These are phyloP conservation scores for Angomonas deanei DNA, from an alignment of 208 protist species.

Conservation along the genomic window DNA sequence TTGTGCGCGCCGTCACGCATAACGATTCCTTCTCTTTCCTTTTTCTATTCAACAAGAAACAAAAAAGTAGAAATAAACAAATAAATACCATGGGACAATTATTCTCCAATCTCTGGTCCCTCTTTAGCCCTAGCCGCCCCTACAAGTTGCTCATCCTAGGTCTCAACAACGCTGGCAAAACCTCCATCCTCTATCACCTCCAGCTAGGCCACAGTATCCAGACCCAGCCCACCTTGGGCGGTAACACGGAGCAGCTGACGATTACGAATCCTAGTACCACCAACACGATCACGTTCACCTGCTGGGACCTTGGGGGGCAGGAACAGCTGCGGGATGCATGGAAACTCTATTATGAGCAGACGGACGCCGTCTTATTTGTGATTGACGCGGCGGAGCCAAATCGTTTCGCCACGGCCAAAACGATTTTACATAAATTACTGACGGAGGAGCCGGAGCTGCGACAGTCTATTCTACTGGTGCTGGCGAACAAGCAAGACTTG, in stretches of 20 bases:
- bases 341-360: constrained; percentile 96
- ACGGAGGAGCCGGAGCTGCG: constrained; percentile 76
- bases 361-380: constrained; percentile 92
- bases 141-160: constrained; percentile 93
- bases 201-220: constrained; percentile 95
- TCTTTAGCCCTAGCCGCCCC: constrained; percentile 41
- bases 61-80: not conserved
- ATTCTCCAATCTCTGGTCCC: constrained; percentile 53
- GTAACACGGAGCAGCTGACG: constrained; percentile 94
- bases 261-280: constrained; percentile 94
- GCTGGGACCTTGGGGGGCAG: constrained; percentile 97
- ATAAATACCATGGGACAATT: constrained; percentile 48
- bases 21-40: constrained; percentile 1
- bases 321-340: constrained; percentile 89
- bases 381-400: constrained; percentile 85
- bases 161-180: constrained; percentile 97
- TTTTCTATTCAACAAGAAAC: not conserved
- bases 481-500: constrained; percentile 97
- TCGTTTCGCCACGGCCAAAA: constrained; percentile 62
- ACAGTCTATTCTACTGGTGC: constrained; percentile 86
- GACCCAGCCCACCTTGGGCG: constrained; percentile 97
- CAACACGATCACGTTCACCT: constrained; percentile 88
- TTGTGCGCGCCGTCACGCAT: no score
- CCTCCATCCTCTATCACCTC: constrained; percentile 97
- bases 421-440: constrained; percentile 86